These are phyloP conservation scores for Pseudocohnilembus persalinus DNA, from an alignment of 169 alveolate species.

Conservation along the genomic window DNA sequence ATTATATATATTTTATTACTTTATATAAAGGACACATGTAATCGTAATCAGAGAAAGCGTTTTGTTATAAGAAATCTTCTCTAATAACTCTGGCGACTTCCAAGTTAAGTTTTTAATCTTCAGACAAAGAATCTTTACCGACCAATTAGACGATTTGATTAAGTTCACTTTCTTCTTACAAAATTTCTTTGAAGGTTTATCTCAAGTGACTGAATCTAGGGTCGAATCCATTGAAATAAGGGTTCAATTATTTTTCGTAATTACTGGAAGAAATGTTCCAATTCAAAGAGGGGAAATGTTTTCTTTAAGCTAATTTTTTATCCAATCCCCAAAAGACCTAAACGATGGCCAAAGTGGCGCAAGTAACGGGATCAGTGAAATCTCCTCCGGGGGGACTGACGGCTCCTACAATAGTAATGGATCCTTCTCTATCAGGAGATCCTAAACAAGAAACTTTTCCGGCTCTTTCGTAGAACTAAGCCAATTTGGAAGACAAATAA, in stretches of 20 bases:
- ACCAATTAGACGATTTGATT: constrained; percentile 98
- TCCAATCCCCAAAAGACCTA: constrained; percentile 99
- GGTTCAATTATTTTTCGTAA: constrained; percentile 94
- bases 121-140: constrained; percentile 98
- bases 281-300: constrained; percentile 99
- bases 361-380: constrained; percentile 99
- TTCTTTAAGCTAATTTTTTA: constrained; percentile 98
- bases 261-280: constrained; percentile 97
- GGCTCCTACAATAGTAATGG: constrained; percentile 99
- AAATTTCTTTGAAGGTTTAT: constrained; percentile 91
- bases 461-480: constrained; percentile 99
- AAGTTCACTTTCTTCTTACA: constrained; percentile 96
- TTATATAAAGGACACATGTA: constrained; percentile 95
- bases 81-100: constrained; percentile 94
- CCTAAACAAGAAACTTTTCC: constrained; percentile 98
- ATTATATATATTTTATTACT: constrained; percentile 6
- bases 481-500: constrained; percentile 97
- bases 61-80: constrained; percentile 98
- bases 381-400: constrained; percentile 99
- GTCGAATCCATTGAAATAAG: constrained; percentile 92
- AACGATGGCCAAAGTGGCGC: constrained; percentile 97
- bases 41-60: constrained; percentile 98
- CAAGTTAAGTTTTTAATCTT: constrained; percentile 83
- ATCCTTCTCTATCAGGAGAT: constrained; percentile 97
- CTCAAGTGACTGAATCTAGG: constrained; percentile 92